Evolutionary conservation across 306 rosid genomes (phyloP).

Genomic region (Cicer pinnatifidum): DNA sequence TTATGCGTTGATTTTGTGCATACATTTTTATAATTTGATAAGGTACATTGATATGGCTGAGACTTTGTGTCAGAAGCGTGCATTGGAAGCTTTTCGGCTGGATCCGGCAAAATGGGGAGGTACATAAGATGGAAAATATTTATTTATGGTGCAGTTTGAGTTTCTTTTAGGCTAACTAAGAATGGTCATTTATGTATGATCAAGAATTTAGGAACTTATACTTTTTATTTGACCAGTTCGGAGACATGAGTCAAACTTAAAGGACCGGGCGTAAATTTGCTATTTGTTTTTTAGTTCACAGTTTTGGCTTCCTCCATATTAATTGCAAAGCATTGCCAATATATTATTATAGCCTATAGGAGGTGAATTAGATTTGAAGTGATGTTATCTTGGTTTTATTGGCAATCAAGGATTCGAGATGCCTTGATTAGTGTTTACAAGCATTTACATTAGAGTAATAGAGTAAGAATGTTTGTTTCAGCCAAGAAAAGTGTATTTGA

Average conservation of each 20-base stretch:
- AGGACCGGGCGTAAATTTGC: no score
- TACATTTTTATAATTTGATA: slow-evolving; percentile 11
- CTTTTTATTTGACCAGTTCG: background rate
- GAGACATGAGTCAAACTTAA: no score
- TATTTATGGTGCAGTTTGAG: slow-evolving; percentile 15
- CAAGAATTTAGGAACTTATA: slow-evolving; percentile 6
- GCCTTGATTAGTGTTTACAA: slow-evolving; percentile 3
- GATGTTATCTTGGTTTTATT: background rate
- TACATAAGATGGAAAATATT: slow-evolving; percentile 26
- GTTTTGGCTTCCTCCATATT: slow-evolving; percentile 3
- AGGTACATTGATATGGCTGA: slow-evolving; percentile 98
- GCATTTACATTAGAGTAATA: background rate
- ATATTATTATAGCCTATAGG: background rate
- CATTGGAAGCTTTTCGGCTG: slow-evolving; percentile 76
- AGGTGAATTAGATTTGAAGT: slow-evolving; percentile 9
- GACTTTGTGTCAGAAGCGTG: slow-evolving; percentile 83
- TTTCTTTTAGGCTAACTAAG: slow-evolving; percentile 16
- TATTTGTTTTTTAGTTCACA: background rate
- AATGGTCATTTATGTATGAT: background rate
- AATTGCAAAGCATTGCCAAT: background rate
- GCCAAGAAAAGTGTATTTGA: background rate
- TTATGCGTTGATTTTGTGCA: slow-evolving; percentile 32
- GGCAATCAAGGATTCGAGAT: background rate
- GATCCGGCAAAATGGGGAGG: slow-evolving; percentile 99
- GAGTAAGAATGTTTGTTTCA: background rate